These are phyloP conservation scores for Capsella rubella DNA, from an alignment of 441 rosid genomes.

Conservation along the genomic window DNA sequence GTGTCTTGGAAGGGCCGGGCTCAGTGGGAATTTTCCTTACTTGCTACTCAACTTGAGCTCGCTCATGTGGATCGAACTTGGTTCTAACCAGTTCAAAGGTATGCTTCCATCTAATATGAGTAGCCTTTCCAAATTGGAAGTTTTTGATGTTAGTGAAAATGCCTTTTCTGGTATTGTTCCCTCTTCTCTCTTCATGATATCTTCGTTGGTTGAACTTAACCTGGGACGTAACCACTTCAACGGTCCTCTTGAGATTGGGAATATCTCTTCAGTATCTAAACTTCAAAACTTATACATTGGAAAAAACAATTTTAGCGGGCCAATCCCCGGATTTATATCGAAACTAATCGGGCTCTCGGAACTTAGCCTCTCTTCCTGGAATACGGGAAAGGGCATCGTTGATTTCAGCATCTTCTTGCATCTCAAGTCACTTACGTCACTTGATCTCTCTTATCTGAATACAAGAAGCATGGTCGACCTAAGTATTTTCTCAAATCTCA, in stretches of 20 bases:
- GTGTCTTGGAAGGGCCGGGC: neutral
- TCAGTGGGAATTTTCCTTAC: slow-evolving; percentile 19
- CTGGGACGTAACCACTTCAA: slow-evolving; percentile 6
- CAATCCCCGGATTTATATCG: slow-evolving; percentile 28
- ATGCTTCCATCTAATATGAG: slow-evolving; percentile 36
- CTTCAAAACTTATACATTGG: neutral
- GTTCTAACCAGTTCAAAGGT: slow-evolving; percentile 11
- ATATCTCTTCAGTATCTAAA: slow-evolving; percentile 14
- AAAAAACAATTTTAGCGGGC: slow-evolving; percentile 30
- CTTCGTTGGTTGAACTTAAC: neutral
- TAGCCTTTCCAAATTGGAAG: slow-evolving; percentile 10
- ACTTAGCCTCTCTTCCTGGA: slow-evolving; percentile 32
- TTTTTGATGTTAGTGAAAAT: neutral
- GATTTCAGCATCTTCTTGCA: slow-evolving; percentile 29
- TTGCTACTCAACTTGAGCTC: slow-evolving; percentile 31
- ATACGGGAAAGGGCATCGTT: neutral
- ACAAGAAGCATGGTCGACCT: too few relatives aligned
- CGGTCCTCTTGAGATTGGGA: slow-evolving; percentile 36
- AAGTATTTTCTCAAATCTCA: too few relatives aligned
- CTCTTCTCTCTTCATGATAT: slow-evolving; percentile 16
- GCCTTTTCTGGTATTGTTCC: slow-evolving; percentile 21
- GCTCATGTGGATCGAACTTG: neutral
- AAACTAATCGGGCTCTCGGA: neutral
- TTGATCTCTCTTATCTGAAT: neutral
- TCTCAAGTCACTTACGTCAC: neutral